Percentiles rank a stretch among this genome's conserved stretches.
These are phyloP conservation scores for Inga oerstediana DNA, from an alignment of 306 rosid species.

Conservation along the genomic window DNA sequence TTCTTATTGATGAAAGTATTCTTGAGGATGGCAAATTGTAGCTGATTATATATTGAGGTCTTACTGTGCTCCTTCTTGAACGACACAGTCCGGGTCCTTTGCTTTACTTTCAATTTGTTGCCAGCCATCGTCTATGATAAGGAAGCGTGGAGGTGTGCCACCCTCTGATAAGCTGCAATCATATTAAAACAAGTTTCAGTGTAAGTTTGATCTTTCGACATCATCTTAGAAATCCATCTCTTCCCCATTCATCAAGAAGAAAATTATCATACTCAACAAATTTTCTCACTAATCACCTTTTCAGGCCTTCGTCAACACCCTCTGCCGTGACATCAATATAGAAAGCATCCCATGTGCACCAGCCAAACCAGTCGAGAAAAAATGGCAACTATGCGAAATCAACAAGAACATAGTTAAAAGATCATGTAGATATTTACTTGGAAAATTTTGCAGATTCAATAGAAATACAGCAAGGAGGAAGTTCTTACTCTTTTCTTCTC, in stretches of 20 bases:
- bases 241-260: background rate
- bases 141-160: slow-evolving; percentile 86
- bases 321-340: slow-evolving; percentile 96
- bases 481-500: slow-evolving; percentile 83
- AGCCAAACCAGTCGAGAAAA: slow-evolving; percentile 92
- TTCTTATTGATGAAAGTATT: background rate
- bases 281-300: slow-evolving; percentile 51
- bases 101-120: slow-evolving; percentile 84
- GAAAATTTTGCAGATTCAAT: background rate
- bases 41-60: slow-evolving; percentile 8
- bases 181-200: slow-evolving; percentile 34
- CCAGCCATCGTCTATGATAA: slow-evolving; percentile 98
- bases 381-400: slow-evolving; percentile 69
- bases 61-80: slow-evolving; percentile 99
- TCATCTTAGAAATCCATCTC: background rate
- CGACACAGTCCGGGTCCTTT: slow-evolving; percentile 57
- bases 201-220: background rate
- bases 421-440: slow-evolving; percentile 7
- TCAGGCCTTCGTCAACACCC: slow-evolving; percentile 87
- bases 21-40: background rate
- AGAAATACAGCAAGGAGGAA: background rate
- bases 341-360: slow-evolving; percentile 99
- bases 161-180: slow-evolving; percentile 76
- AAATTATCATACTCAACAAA: background rate
- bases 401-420: slow-evolving; percentile 32